phyloP scores from a whole-genome alignment of 2,329 filamentous ascomycete species.

The Calonectria hawksworthii region DNA sequence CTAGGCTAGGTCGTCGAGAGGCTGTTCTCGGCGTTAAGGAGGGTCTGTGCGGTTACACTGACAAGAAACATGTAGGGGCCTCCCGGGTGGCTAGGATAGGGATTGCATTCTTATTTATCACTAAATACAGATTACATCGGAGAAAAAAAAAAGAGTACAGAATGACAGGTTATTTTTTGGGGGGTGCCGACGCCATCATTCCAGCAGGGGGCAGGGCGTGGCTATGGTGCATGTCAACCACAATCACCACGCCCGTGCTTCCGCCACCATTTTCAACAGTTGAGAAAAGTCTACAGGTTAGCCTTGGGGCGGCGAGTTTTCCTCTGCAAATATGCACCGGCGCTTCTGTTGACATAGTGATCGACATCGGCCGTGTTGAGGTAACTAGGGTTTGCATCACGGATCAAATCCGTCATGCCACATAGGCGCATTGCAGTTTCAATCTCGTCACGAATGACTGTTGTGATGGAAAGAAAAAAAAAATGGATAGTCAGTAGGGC shows the following conservation, averaged over 20 bases:
- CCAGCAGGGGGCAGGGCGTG: background rate
- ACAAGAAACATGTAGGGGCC: background rate
- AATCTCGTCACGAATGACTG: conserved; percentile 68
- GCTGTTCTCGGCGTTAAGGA: no score
- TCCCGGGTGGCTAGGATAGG: background rate
- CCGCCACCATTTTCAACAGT: background rate
- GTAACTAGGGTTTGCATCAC: background rate
- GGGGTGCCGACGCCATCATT: background rate
- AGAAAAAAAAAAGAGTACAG: background rate
- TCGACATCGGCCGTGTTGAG: conserved; percentile 12
- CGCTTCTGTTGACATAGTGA: background rate
- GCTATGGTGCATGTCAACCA: background rate
- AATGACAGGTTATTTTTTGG: background rate
- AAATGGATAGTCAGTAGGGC: background rate
- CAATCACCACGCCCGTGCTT: background rate
- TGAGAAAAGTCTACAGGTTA: background rate
- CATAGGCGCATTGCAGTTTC: conserved; percentile 74
- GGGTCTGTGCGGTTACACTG: background rate
- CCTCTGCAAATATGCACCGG: background rate
- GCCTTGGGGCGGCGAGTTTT: background rate
- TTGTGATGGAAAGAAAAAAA: background rate
- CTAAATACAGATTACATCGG: background rate
- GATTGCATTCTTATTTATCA: background rate
- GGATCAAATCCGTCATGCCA: conserved; percentile 18
- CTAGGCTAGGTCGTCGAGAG: no score